phyloP scores from a whole-genome alignment of 192 early-diverging fungal genomes.

The Entomortierella beljakovae region DNA sequence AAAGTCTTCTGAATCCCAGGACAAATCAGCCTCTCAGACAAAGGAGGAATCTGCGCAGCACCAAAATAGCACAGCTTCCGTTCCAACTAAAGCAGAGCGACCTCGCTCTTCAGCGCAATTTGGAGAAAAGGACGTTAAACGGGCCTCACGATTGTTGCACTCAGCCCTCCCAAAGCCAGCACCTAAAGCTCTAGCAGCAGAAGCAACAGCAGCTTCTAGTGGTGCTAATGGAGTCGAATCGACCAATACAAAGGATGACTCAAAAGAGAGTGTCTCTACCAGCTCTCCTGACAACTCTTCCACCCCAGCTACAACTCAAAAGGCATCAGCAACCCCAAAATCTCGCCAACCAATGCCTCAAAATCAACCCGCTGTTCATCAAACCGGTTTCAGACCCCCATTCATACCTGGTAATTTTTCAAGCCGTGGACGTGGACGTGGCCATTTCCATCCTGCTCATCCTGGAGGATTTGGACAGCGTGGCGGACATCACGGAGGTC shows the following conservation, averaged over 20 bases:
- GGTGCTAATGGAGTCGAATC: background rate
- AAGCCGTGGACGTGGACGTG: constrained; percentile 48
- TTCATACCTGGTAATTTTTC: constrained; percentile 53
- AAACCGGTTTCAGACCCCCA: constrained; percentile 26
- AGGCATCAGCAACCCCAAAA: constrained; percentile 16
- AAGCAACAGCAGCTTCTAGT: background rate
- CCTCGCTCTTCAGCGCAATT: constrained; percentile 46
- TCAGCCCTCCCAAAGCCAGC: constrained; percentile 43
- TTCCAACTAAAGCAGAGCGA: constrained; percentile 13
- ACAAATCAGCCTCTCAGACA: background rate
- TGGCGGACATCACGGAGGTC: constrained; percentile 19
- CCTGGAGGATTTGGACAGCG: constrained; percentile 30
- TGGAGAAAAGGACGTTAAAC: constrained; percentile 52
- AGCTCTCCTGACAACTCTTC: constrained; percentile 9
- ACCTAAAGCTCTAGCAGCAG: constrained; percentile 14
- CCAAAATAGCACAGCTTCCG: background rate
- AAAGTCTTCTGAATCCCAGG: background rate
- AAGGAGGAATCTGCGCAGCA: constrained; percentile 4
- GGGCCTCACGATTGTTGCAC: constrained; percentile 39
- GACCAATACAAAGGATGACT: background rate
- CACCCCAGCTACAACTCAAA: background rate
- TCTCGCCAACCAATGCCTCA: constrained; percentile 43
- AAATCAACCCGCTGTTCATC: constrained; percentile 29
- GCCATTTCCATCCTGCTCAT: constrained; percentile 44
- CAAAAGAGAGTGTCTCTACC: background rate